These are phyloP conservation scores for Protomyces lactucae-debilis DNA, from an alignment of 1,139 yeast genomes.

Conservation along the genomic window DNA sequence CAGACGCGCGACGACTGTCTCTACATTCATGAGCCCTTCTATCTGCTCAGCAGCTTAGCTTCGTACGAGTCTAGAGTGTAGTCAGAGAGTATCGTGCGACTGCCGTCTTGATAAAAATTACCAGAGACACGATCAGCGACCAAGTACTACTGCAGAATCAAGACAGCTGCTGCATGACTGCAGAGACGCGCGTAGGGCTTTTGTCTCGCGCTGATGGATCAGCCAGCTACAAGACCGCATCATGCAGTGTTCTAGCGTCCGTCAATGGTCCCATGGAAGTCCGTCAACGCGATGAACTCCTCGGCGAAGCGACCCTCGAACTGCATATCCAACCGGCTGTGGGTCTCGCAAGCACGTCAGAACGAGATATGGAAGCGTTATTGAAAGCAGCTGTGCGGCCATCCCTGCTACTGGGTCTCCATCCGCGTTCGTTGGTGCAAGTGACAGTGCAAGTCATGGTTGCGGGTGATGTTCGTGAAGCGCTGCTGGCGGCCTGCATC, in stretches of 20 bases:
- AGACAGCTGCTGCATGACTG: not conserved
- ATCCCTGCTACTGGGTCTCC: constrained; percentile 57
- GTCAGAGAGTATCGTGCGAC: too few species aligned
- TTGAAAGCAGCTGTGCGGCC: constrained; percentile 59
- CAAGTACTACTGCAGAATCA: too few species aligned
- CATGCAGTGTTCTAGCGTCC: constrained; percentile 54
- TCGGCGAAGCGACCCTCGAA: constrained; percentile 72
- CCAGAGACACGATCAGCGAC: too few species aligned
- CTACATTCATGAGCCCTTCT: constrained; percentile 23
- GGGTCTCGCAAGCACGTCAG: constrained; percentile 72
- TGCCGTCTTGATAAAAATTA: too few species aligned
- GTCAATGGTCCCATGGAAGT: constrained; percentile 92
- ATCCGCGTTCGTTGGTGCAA: constrained; percentile 82
- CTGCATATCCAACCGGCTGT: constrained; percentile 72
- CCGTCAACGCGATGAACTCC: constrained; percentile 75
- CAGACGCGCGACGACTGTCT: constrained; percentile 25
- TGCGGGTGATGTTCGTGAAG: not conserved
- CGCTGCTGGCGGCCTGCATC: constrained; percentile 54
- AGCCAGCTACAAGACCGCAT: constrained; percentile 2
- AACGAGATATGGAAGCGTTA: constrained; percentile 68
- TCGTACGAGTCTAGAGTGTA: too few species aligned
- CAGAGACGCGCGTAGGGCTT: not conserved
- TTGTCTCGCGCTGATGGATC: constrained; percentile 21
- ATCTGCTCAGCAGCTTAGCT: too few species aligned
- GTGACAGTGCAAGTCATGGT: constrained; percentile 71